Base-by-base conservation (phyloP, 1,284 basidiomycete genomes). In the Psilocybe mexicana region DNA sequence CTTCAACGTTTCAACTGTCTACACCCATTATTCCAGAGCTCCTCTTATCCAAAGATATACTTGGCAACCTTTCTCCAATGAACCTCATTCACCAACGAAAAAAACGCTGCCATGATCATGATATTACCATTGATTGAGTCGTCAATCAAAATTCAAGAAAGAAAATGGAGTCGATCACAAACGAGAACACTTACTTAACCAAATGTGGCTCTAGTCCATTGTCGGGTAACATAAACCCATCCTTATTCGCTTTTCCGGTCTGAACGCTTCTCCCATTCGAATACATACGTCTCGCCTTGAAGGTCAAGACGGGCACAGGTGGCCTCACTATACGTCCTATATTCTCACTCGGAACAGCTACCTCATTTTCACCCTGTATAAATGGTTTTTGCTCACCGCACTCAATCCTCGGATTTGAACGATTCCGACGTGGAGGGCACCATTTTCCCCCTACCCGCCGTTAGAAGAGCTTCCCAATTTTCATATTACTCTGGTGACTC, bases 401-500 rank as follows among this genome's bases (percentile, higher is more conserved):
- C 35, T 6, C 6, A 7, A 36, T n/a, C 12, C 4, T n/a, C 38
- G n/a, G 38, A 14, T n/a, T 4, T 40, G 38, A 40, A 40, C 38
- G 7, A 14, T 40, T n/a, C 38, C n/a, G 38, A 40, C 11, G 38
- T 6, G 4, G 38, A 40, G n/a, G 12, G n/a, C 10, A 12, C n/a
- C n/a, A 40, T 12, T 40, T 40, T 40, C 4, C 11, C 38, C 1
- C 38, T 40, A 4, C 38, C 38, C 38, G 38, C 38, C 38, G 49
- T 43, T 52, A 52, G 53, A 46, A 48, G 51, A 40, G 61, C 59
- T n/a, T 54, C 63, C 12, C 56, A 48, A 18, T 40, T 59, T 14
- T 59, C 61, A 8, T 51, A 43, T 45, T 57, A 40, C 26, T 59
- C 61, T 3, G 38, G 43, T 18, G 62, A 63, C 38, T 62, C 63